Base-by-base conservation (phyloP, 768 basidiomycete genomes). In the Boletus fagicola region DNA sequence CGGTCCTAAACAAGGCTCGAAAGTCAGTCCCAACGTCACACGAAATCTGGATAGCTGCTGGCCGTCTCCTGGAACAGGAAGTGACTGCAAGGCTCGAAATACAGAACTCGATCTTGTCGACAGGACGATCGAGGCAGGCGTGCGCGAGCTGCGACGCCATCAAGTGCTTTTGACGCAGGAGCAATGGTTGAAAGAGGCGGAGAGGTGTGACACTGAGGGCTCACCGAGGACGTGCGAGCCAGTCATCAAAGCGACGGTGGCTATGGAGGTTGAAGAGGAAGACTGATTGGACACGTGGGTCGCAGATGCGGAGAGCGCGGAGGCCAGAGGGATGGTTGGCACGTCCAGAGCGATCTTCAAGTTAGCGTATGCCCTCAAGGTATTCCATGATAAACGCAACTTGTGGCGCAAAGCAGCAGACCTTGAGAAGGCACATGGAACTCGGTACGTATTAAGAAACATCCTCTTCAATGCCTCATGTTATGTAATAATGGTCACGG, bases 31-130 rank as follows among this genome's bases (percentile, higher is more conserved):
- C 95, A 1, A 99, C 97, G 0, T 90, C 88, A 13, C 95, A 98
- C 73, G 97, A 98, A 66, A 98, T 99, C 58, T 99, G 96, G 95
- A 97, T 99, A 59, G 97, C 97, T 2, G 96, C 96, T 4, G 94
- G 89, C 13, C 83, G 94, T 36, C 75, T 98, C 13, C 79, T 96
- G 31, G 97, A 99, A 73, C 96, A 98, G 68, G 87, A 90, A 61
- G 85, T 83, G 3, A 71, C 72, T 26, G 70, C 72, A 82, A 81
- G 36, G 76, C 83, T 54, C 78, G 80, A 18, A 78, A 81, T 26
- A 86, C 84, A 57, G 87, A 89, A 63, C 76, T 91, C 3, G 86
- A 83, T 2, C 62, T 79, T 3, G 91, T 98, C 7, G 95, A 99
- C 69, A 87, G 84, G 68, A 92, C 94, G 26, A 96, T 98, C 64